Evolutionary conservation across 345 rosid genomes (phyloP).

Genomic region (Populus deltoides): DNA sequence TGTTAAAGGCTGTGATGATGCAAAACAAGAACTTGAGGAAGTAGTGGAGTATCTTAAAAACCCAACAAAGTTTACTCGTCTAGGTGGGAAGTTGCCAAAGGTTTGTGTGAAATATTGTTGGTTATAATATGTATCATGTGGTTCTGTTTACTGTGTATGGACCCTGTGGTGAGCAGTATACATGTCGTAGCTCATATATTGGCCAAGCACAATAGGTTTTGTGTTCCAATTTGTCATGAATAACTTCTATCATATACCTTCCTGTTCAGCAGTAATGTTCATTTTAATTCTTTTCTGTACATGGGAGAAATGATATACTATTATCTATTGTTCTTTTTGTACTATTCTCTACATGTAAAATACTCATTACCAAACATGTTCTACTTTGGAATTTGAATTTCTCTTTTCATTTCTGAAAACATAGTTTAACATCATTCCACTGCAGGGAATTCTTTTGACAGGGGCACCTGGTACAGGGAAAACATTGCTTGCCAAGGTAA

Average conservation of each 20-base stretch:
- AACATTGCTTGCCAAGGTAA: conserved; percentile 95
- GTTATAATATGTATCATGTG: background rate
- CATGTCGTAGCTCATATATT: background rate
- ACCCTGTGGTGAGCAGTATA: background rate
- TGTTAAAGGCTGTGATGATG: conserved; percentile 99
- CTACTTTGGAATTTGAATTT: background rate
- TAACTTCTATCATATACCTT: background rate
- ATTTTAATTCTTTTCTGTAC: background rate
- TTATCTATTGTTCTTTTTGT: background rate
- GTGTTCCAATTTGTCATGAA: background rate
- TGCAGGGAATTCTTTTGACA: conserved; percentile 94
- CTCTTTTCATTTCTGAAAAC: background rate
- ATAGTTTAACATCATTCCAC: conserved; percentile 11
- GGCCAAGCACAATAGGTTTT: background rate
- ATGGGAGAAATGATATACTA: background rate
- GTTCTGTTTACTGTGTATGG: background rate
- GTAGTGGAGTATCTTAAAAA: conserved; percentile 94
- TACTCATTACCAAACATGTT: background rate
- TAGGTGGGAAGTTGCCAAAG: conserved; percentile 98
- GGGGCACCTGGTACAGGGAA: conserved; percentile 99
- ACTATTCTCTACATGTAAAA: background rate
- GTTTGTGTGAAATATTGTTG: conserved; percentile 38
- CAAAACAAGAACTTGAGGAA: conserved; percentile 98
- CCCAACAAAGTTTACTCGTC: conserved; percentile 94
- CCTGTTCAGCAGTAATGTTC: background rate